Evolutionary conservation across 495 filamentous ascomycete genomes (phyloP), one percentile per base, ranked within the genome.

Genomic region (Lasiosphaeriaceae sp.): DNA sequence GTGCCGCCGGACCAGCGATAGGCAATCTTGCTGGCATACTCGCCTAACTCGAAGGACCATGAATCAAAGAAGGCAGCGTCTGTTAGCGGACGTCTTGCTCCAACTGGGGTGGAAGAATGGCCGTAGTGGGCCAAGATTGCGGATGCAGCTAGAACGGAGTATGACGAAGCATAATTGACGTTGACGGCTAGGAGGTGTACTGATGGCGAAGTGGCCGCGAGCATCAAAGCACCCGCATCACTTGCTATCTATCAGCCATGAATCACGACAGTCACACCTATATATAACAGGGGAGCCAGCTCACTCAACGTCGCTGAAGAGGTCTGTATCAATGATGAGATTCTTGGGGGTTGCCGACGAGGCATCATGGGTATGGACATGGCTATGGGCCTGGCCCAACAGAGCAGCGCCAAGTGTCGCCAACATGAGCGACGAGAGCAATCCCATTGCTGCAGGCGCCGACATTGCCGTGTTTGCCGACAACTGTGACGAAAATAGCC

Each of bases 261-360:
- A 9, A 9, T 31, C 26, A 31, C 26, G 26, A 31, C 4, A 9
- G 26, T 4, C 9, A 4, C 4, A 21, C 21, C 21, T 52, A 24
- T 24, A 26, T 3, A 19, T 20, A 11, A 17, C 17, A 41, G 11
- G n/a, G 7, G 35, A 52, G n/a, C n/a, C 6, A 58, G 44, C 67
- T 35, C 51, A 71, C 69, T 77, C 74, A 22, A 77, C 73, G 31
- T 77, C 74, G 20, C 71, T 74, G 52, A 73, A 75, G 34, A 77
- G 60, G 24, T 75, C 74, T 2, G 74, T 75, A 45, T 77, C 74
- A 20, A 77, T 71, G 20, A 77, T 66, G 2, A 71, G 54, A 39
- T 65, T 66, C 52, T 70, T 69, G 17, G 11, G 14, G 11, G 49
- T 14, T 12, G 39, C 14, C 14, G n/a, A 11, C 9, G 14, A 14